Conservation (phyloP, 2,329 filamentous ascomycete genomes). For the Epicoccum sorghinum region DNA sequence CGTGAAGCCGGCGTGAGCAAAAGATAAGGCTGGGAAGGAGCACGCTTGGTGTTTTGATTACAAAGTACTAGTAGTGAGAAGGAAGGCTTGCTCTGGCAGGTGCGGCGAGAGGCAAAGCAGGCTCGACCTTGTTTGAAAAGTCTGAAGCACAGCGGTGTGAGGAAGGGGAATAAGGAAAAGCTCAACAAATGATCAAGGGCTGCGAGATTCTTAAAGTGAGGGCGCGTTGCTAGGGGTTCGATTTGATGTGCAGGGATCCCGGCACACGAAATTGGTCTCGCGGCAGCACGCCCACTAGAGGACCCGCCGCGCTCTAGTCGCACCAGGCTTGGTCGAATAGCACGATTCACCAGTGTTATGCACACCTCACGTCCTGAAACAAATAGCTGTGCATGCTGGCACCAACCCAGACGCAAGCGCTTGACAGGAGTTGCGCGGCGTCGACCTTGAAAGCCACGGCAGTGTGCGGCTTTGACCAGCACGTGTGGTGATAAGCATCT, state of each 20-base stretch:
- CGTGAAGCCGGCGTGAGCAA: constrained; percentile 12
- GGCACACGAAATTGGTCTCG: constrained; percentile 42
- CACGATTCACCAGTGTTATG: constrained; percentile 41
- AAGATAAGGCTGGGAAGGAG: constrained; percentile 25
- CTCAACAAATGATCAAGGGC: constrained; percentile 34
- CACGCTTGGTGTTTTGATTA: constrained; percentile 35
- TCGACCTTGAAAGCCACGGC: constrained; percentile 9
- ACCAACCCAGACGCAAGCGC: constrained; percentile 12
- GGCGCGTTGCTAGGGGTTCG: constrained; percentile 45
- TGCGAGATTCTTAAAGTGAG: constrained; percentile 44
- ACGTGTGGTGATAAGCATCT: constrained; percentile 20
- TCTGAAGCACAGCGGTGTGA: constrained; percentile 39
- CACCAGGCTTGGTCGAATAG: constrained; percentile 35
- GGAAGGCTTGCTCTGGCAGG: constrained; percentile 38
- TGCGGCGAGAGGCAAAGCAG: constrained; percentile 29
- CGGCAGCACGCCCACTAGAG: constrained; percentile 40
- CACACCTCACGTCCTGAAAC: constrained; percentile 36
- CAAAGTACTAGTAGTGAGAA: constrained; percentile 39
- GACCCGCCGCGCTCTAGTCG: constrained; percentile 35
- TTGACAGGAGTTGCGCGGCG: constrained; percentile 5
- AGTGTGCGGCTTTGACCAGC: constrained; percentile 12
- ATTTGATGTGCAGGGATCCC: constrained; percentile 38
- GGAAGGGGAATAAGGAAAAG: constrained; percentile 39
- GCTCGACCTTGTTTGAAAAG: constrained; percentile 36
- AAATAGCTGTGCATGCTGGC: constrained; percentile 32